Base-by-base conservation (phyloP, 106 monocot genomes). In the Phalaenopsis equestris region DNA sequence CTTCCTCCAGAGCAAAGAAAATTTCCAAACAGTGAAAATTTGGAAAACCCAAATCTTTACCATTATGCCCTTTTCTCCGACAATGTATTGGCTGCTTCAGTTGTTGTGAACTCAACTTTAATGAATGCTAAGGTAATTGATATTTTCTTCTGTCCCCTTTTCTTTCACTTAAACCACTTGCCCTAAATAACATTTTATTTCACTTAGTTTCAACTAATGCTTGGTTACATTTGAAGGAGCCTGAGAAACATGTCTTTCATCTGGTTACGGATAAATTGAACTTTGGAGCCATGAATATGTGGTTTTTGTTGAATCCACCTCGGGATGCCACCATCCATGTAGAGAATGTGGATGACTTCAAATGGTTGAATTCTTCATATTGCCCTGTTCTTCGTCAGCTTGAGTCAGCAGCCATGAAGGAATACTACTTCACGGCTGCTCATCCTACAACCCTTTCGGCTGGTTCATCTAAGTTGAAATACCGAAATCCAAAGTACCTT, bases 281-380 rank as follows among this genome's bases (percentile, higher is more conserved):
- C 84, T 90, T 93, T 83, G 92, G 92, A 87, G 90, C 92, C 46
- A 93, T 93, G 92, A 93, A 86, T 75, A 93, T 93, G 92, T 93
- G 92, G 92, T 93, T 93, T 82, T 23, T 93, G 43, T 67, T 90
- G 77, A 93, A 93, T 77, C 90, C 90, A 75, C 92, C 92, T 81
- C 90, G 90, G 10, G 83, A 88, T 61, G 90, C 92, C 55, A 93
- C 92, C 73, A 90, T 93, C 55, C 88, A 93, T 85, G 90, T 93
- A 2, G 90, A 93, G 72, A 93, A 93, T 75, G 92, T 93, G 43
- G 92, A 93, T 52, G 89, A 88, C 10, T 92, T 92, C 47, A 93
- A 88, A 85, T 93, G 92, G 92, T 72, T 93, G 81, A 93, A 93
- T 65, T 93, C 90, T 70, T 90, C 92, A 19, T 90, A 93, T 67